These are phyloP conservation scores for Lactarius trivialis DNA, from an alignment of 768 basidiomycete genomes.

Conservation along the genomic window DNA sequence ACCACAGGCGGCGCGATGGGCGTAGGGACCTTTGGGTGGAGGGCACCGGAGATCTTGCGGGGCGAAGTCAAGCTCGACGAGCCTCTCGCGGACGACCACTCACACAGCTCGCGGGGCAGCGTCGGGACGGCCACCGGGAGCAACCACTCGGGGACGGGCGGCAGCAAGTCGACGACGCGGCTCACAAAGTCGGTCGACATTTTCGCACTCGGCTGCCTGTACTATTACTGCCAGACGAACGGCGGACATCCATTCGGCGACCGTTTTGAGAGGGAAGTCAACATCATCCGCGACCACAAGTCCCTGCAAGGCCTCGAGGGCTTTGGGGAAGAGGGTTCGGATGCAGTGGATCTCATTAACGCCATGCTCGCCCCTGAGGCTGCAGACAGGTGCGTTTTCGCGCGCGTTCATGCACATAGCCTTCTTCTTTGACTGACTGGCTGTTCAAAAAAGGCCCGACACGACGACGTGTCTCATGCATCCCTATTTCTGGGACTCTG, in stretches of 20 bases:
- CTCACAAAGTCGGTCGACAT: conserved; percentile 96
- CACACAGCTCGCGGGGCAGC: conserved; percentile 62
- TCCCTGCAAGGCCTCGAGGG: conserved; percentile 62
- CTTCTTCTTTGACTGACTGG: no score
- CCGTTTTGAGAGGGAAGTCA: conserved; percentile 86
- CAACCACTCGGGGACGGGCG: conserved; percentile 29
- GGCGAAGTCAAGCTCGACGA: conserved; percentile 94
- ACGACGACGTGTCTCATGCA: conserved; percentile 83
- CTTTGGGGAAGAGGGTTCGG: conserved; percentile 91
- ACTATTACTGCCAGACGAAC: conserved; percentile 85
- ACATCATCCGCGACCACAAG: conserved; percentile 82
- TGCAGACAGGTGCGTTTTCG: conserved; percentile 48
- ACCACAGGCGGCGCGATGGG: conserved; percentile 85
- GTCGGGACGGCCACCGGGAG: conserved; percentile 43
- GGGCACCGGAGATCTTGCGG: conserved; percentile 91
- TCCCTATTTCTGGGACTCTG: conserved; percentile 96
- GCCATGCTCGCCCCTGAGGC: conserved; percentile 78
- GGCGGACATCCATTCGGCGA: conserved; percentile 95
- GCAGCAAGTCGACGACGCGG: conserved; percentile 47
- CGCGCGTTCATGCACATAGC: no score
- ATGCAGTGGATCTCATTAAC: conserved; percentile 75
- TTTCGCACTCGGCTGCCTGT: conserved; percentile 92
- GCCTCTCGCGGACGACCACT: conserved; percentile 51
- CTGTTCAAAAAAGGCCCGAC: conserved; percentile 66
- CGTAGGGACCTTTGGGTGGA: conserved; percentile 94